Evolutionary conservation across 2,329 filamentous ascomycete genomes (phyloP), one percentile per base, ranked within the genome.

Genomic region (Xylariaceae sp.): DNA sequence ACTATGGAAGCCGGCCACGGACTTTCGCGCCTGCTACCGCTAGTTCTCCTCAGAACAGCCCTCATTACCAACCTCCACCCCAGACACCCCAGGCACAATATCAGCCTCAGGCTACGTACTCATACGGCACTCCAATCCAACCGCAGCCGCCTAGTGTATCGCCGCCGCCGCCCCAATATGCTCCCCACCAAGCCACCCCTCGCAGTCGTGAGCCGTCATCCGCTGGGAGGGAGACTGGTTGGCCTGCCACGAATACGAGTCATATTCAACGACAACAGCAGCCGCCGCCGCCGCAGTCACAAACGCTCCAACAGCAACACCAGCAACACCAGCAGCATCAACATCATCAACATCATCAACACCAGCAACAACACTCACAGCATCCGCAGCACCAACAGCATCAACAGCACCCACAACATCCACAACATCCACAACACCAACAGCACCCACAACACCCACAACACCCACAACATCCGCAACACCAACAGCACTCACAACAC

Each of bases 141-240:
- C 62, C 68, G 9, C 75, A 75, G 60, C 64, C 67, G n/a, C 69
- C 72, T 11, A 70, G 68, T 53, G 71, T 72, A 27, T 73, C 74
- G n/a, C 78, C 79, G 5, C 76, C 80, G n/a, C 74, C 77, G n/a
- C 74, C 77, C 26, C 80, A 82, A 60, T 84, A 83, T 54, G 71
- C 74, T 0, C 66, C 72, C 7, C 79, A 83, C 63, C 71, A 72
- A n/a, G 63, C 74, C 27, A 65, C 71, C 11, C 64, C 75, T 9
- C 72, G 75, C 31, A 68, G 72, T 8, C 74, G 77, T 26, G 78
- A 81, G 45, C 63, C 74, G 7, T 65, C 67, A 6, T 61, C 59
- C 35, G 43, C 67, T 1, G 63, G 63, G 30, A 67, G 74, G 29
- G 74, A 76, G 40, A 56, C 64, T 4, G 68, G 68, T 48, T 74